Evolutionary conservation across 164 flowering plant genomes (phyloP), one percentile per base, ranked within the genome.

Genomic region (Cinnamomum micranthum): DNA sequence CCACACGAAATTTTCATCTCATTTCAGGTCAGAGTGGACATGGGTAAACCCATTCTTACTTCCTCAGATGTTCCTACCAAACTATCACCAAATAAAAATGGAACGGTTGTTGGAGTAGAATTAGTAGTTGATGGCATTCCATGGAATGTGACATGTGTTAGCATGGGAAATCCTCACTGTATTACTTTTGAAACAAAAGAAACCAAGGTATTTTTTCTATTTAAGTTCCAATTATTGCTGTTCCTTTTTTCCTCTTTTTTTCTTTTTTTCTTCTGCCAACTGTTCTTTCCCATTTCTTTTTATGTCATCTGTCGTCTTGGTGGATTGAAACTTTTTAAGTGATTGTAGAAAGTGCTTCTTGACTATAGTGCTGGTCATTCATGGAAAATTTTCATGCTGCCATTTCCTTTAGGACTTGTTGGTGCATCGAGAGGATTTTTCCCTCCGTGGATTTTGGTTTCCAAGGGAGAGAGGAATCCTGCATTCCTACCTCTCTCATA

Each of bases 131-230:
- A 91, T 81, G 89, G 92, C 66, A 77, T 77, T 31, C 80, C 82
- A 65, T 96, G 99, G 99, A 84, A 80, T 82, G 97, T 89, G 60
- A 96, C 99, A 17, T 94, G 98, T 86, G 98, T 96, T 77, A 94
- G 99, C 82, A 96, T 96, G 99, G 99, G 99, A 72, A 96, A 96
- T 85, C 99, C 99, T 58, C 98, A 96, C 72, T 96, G 99, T 76
- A 86, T 96, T 35, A 90, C 92, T 55, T 96, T 94, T 80, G 86
- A 92, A 58, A 79, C 82, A 68, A 86, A 84, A 72, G 81, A 79
- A 52, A 81, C 72, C 58, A 77, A 89, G 93, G 99, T 95, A 79
- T 71, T 66, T 73, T 70, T 75, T 51, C 64, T 20, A 41, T 9
- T 7, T 41, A 41, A 6, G 31, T 33, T 31, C 27, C n/a, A 66